Percentiles rank a stretch among this genome's conserved stretches.
These are phyloP conservation scores for Anthostomella pinea DNA, from an alignment of 2,329 filamentous ascomycete genomes.

Conservation along the genomic window DNA sequence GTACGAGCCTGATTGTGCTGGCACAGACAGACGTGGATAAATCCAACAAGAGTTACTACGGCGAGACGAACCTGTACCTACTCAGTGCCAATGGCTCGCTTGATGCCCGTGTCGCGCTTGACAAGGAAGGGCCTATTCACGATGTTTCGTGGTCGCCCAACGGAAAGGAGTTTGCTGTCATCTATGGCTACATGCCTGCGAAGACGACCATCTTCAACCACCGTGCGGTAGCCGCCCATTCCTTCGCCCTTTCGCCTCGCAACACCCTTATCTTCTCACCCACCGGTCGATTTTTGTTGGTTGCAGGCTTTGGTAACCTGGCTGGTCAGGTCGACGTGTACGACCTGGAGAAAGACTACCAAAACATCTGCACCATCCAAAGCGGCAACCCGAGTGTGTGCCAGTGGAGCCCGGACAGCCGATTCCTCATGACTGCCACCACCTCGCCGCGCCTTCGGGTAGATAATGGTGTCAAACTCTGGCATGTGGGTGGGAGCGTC, in stretches of 20 bases:
- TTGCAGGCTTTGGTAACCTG: slow-evolving; percentile 96
- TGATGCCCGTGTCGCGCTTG: slow-evolving; percentile 85
- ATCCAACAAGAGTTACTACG: slow-evolving; percentile 98
- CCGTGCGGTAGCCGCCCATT: slow-evolving; percentile 77
- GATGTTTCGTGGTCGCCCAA: slow-evolving; percentile 98
- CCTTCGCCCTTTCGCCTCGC: slow-evolving; percentile 80
- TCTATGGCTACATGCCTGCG: slow-evolving; percentile 98
- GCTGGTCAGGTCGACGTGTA: slow-evolving; percentile 98
- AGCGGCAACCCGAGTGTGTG: slow-evolving; percentile 94
- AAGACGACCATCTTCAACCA: slow-evolving; percentile 98
- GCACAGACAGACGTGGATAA: slow-evolving; percentile 98
- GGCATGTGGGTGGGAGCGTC: slow-evolving; percentile 82
- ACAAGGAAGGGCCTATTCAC: slow-evolving; percentile 97
- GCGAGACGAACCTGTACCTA: slow-evolving; percentile 95
- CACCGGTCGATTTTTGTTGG: slow-evolving; percentile 85
- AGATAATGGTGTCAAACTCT: slow-evolving; percentile 93
- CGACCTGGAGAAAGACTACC: slow-evolving; percentile 90
- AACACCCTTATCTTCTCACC: slow-evolving; percentile 97
- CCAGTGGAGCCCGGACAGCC: slow-evolving; percentile 95
- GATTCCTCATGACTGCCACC: slow-evolving; percentile 94
- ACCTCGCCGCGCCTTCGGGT: slow-evolving; percentile 93
- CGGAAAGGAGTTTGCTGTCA: slow-evolving; percentile 94
- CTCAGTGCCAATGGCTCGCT: slow-evolving; percentile 88
- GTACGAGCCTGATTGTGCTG: slow-evolving; percentile 88
- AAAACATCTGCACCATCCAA: slow-evolving; percentile 90